Percentiles rank a stretch among this genome's conserved stretches.
Conservation (phyloP, 129 eudicot species). For the Pittosporum tobira region DNA sequence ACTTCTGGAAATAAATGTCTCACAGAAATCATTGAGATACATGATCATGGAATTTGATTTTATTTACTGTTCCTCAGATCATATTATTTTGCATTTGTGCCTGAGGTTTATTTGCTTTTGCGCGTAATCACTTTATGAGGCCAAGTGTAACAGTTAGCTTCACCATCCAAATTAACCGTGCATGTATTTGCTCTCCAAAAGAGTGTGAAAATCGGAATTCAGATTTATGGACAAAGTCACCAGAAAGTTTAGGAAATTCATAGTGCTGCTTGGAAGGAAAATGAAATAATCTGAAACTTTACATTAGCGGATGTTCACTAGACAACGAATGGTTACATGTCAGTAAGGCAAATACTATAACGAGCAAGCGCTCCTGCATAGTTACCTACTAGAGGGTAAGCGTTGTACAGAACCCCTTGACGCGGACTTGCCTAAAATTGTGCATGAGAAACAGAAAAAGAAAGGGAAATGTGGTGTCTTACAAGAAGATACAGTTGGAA, state of each 20-base stretch:
- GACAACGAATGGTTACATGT: slow-evolving; percentile 6
- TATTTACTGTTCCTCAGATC: too few relatives aligned
- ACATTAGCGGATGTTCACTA: background rate
- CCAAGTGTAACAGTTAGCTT: too few relatives aligned
- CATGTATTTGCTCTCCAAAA: too few relatives aligned
- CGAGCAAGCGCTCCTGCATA: background rate
- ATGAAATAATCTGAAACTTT: background rate
- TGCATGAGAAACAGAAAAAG: background rate
- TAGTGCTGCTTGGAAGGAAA: background rate
- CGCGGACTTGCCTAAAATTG: background rate
- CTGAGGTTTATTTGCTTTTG: too few relatives aligned
- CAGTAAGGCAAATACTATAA: background rate
- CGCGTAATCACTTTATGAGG: too few relatives aligned
- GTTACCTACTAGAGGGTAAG: background rate
- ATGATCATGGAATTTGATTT: too few relatives aligned
- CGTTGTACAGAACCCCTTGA: background rate
- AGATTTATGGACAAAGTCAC: background rate
- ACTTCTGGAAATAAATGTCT: too few relatives aligned
- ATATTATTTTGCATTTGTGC: too few relatives aligned
- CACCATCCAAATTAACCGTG: too few relatives aligned
- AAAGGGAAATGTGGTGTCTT: background rate
- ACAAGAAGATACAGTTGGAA: background rate
- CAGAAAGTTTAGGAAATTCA: background rate
- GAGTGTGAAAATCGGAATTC: too few relatives aligned
- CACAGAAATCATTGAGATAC: too few relatives aligned